A percentile compares a stretch with the other conserved stretches of the same genome.
These are phyloP conservation scores for Fagopyrum esculentum DNA, from an alignment of 148 eudicot genomes.

Conservation along the genomic window DNA sequence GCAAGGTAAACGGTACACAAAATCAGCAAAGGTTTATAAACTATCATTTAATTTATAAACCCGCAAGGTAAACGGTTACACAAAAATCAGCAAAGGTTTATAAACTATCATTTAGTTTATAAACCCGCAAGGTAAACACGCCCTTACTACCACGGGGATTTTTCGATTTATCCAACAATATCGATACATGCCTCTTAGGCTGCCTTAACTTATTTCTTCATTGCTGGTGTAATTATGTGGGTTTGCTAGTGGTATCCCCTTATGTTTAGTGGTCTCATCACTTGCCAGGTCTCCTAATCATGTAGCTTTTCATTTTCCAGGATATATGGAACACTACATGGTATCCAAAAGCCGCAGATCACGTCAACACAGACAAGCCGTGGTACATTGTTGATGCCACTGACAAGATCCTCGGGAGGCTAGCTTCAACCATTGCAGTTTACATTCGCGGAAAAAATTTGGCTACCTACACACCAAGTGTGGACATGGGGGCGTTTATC, in stretches of 20 bases:
- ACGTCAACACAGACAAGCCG: slow-evolving; percentile 63
- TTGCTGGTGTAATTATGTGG: not conserved
- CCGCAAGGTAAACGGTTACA: too few relatives aligned
- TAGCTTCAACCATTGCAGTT: slow-evolving; percentile 81
- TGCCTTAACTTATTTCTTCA: too few relatives aligned
- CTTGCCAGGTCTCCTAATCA: not conserved
- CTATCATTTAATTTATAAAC: too few relatives aligned
- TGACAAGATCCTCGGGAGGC: slow-evolving; percentile 82
- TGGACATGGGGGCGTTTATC: slow-evolving; percentile 97
- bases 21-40: too few relatives aligned
- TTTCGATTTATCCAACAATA: too few relatives aligned
- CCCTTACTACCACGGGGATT: too few relatives aligned
- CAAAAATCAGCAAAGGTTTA: too few relatives aligned
- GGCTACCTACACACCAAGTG: slow-evolving; percentile 88
- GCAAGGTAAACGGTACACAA: too few relatives aligned
- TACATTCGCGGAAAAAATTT: slow-evolving; percentile 87
- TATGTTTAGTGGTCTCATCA: not conserved
- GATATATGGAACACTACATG: slow-evolving; percentile 95
- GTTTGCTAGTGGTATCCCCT: not conserved
- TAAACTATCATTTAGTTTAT: too few relatives aligned
- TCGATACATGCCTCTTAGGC: too few relatives aligned
- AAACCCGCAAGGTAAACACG: too few relatives aligned
- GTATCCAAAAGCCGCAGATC: slow-evolving; percentile 92
- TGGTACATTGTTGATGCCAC: slow-evolving; percentile 96
- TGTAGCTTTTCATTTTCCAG: slow-evolving; percentile 23